Base-by-base conservation (phyloP, 208 protist genomes). In the Trichomonas tenax region DNA sequence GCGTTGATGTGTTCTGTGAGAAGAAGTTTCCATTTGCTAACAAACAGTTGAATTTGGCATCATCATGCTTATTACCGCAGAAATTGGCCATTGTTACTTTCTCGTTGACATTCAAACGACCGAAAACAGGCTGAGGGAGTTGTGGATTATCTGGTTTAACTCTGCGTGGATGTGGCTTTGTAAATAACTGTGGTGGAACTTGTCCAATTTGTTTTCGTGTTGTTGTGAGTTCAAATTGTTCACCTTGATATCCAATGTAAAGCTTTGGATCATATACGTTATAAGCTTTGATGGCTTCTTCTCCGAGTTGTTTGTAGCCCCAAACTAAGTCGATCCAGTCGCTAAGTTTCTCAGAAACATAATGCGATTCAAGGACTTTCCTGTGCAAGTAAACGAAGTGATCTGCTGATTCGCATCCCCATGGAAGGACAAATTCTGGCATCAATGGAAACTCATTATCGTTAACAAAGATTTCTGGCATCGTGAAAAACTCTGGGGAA, bases 291-390 rank as follows among this genome's bases (percentile, higher is more conserved):
- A 84, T 41, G 36, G 81, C 81, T 84, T 84, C 81, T 36, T 84
- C 81, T 6, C 26, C 26, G 26, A 11, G 1, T 51, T 51, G 40
- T 51, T 34, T 41, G 15, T 34, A 34, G 17, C 86, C 34, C 44
- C 40, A 93, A 4, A 51, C 44, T 51, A 38, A 38, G 3, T 34
- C 21, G 6, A 93, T 93, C 97, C 97, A 98, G 11, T 96, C 63
- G 96, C 98, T 97, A 34, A 98, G 84, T 23, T 97, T 96, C 23
- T 41, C 63, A 17, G 97, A 97, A 0, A 98, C 97, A 96, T 96
- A 58, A 36, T 97, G 96, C n/a, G 63, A 96, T 89, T 99, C 99
- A 0, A 99, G 97, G 36, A 96, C 95, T 81, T 96, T 95, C 86
- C 86, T 23, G n/a, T 93, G 40, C 44, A 44, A 17, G 38, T 93